These are phyloP conservation scores for Gracilaria gracilis DNA, from an alignment of 23 red algal genomes.

Conservation along the genomic window DNA sequence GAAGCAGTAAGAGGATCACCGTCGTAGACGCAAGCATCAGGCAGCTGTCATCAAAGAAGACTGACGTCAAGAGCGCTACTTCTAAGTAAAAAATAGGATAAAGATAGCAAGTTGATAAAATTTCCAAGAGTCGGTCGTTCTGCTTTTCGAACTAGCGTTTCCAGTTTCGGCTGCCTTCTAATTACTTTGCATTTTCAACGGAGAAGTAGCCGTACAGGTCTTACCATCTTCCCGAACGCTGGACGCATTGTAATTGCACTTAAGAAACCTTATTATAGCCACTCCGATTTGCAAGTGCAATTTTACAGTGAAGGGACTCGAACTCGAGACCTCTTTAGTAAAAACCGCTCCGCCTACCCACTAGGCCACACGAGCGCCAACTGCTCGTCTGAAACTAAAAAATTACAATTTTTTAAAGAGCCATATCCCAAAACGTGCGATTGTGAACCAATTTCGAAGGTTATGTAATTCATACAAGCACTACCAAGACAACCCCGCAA, in stretches of 20 bases:
- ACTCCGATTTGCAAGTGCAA: background rate
- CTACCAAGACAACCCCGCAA: background rate
- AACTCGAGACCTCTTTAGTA: background rate
- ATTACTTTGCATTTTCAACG: background rate
- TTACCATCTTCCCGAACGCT: background rate
- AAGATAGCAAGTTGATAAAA: background rate
- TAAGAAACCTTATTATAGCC: background rate
- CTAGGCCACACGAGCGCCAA: background rate
- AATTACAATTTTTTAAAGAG: background rate
- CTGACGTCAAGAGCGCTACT: background rate
- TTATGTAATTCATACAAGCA: background rate
- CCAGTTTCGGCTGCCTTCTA: background rate
- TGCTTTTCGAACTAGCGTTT: background rate
- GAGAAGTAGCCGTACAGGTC: constrained; percentile 3
- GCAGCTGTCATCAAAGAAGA: background rate
- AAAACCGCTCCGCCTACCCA: background rate
- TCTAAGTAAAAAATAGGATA: background rate
- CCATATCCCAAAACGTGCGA: background rate
- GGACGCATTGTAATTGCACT: background rate
- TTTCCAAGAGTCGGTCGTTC: background rate
- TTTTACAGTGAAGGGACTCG: constrained; percentile 18
- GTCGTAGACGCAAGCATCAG: background rate
- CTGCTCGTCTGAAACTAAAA: background rate
- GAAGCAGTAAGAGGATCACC: constrained; percentile 21
- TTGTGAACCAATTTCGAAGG: background rate